These are phyloP conservation scores for Byssoonygena ceratinophila DNA, from an alignment of 2,329 filamentous ascomycete species.

Conservation along the genomic window DNA sequence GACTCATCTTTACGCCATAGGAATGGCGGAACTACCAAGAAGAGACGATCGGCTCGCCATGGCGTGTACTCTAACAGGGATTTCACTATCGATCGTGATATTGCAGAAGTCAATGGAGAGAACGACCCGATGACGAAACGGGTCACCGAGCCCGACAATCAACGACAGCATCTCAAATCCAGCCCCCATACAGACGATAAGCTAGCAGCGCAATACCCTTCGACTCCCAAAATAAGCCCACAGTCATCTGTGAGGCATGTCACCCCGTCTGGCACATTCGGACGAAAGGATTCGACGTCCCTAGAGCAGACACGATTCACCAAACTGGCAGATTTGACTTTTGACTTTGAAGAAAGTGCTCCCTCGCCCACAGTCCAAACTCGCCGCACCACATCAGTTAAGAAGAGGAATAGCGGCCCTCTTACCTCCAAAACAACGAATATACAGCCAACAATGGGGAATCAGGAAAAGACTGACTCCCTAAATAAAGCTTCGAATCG, in stretches of 20 bases:
- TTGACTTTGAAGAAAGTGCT: constrained; percentile 49
- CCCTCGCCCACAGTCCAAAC: constrained; percentile 60
- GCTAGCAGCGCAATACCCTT: constrained; percentile 17
- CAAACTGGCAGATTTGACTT: constrained; percentile 25
- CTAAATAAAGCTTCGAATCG: constrained; percentile 23
- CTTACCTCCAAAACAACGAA: constrained; percentile 24
- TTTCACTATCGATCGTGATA: constrained; percentile 31
- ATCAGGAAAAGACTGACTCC: constrained; percentile 22
- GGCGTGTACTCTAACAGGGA: constrained; percentile 33
- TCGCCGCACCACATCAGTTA: constrained; percentile 36
- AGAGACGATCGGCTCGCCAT: constrained; percentile 43
- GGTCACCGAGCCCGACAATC: constrained; percentile 49
- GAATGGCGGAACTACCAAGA: constrained; percentile 44
- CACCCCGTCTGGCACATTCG: background rate
- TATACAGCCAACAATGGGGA: constrained; percentile 20
- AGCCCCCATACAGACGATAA: constrained; percentile 35
- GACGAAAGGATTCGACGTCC: constrained; percentile 1
- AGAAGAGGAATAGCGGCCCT: constrained; percentile 22
- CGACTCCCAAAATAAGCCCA: constrained; percentile 19
- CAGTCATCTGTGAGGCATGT: constrained; percentile 15
- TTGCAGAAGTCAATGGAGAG: constrained; percentile 32
- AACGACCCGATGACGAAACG: constrained; percentile 48
- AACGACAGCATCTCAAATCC: constrained; percentile 45
- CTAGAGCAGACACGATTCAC: constrained; percentile 8
- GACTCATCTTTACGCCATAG: constrained; percentile 56